phyloP scores from a whole-genome alignment of 106 monocot genomes.

The Dactylorhiza incarnata region DNA sequence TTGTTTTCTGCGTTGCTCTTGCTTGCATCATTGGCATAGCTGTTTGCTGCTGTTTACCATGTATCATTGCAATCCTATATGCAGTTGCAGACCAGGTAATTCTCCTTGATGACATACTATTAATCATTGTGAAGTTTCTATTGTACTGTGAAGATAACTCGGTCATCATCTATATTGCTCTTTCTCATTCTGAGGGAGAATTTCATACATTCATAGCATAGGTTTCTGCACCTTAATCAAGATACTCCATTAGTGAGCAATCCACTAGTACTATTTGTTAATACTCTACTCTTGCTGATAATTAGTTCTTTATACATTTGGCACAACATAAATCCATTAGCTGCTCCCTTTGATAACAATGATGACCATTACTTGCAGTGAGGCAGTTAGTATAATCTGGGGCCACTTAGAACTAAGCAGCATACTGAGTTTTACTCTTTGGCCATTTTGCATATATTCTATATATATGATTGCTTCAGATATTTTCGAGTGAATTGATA shows the following conservation, averaged over 20 bases:
- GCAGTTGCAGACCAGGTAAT: slow-evolving; percentile 53
- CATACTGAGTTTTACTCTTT: neutral
- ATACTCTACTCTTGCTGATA: neutral
- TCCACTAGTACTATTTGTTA: neutral
- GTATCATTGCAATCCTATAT: slow-evolving; percentile 60
- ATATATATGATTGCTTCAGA: neutral
- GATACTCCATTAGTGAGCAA: neutral
- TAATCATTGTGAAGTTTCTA: neutral
- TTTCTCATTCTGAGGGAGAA: neutral
- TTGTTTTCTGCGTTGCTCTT: slow-evolving; percentile 48
- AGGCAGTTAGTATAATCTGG: neutral
- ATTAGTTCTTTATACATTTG: neutral
- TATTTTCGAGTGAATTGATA: neutral
- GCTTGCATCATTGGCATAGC: slow-evolving; percentile 50
- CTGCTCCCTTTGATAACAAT: neutral
- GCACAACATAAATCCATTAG: neutral
- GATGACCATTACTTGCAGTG: neutral
- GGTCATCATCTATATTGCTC: neutral
- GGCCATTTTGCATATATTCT: neutral
- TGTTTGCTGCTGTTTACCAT: slow-evolving; percentile 60
- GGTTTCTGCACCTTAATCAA: slow-evolving; percentile 2
- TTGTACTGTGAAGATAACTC: neutral
- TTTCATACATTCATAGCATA: neutral
- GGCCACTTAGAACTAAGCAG: neutral
- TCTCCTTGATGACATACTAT: neutral